phyloP scores from a whole-genome alignment of 768 basidiomycete genomes.

The Kwoniella pini region DNA sequence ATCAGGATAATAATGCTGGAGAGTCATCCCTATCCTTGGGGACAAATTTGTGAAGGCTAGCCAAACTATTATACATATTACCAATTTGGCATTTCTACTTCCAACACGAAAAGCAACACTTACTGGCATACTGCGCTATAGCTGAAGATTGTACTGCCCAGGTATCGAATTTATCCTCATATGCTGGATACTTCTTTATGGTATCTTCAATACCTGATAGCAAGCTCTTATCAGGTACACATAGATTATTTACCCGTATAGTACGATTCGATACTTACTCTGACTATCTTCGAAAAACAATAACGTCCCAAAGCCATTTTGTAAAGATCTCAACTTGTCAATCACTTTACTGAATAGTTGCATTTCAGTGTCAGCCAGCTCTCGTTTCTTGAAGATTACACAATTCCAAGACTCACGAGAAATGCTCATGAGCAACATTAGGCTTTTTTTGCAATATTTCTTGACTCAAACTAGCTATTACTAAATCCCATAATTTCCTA shows the following conservation, averaged over 20 bases:
- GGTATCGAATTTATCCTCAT: background rate
- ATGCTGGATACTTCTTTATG: constrained; percentile 2
- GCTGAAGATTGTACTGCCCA: constrained; percentile 15
- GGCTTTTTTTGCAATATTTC: constrained; percentile 7
- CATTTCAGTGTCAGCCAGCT: background rate
- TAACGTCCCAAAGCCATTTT: constrained; percentile 1
- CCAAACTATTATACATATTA: constrained; percentile 2
- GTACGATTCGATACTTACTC: too few species aligned
- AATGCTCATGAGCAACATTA: constrained; percentile 18
- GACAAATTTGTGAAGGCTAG: background rate
- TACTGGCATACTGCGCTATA: constrained; percentile 17
- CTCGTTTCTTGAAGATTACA: background rate
- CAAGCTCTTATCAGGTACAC: too few species aligned
- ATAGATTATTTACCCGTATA: background rate
- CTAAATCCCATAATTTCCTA: constrained; percentile 9
- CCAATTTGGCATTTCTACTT: too few species aligned
- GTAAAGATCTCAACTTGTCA: constrained; percentile 3
- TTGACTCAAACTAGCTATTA: background rate
- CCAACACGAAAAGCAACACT: background rate
- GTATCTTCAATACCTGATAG: background rate
- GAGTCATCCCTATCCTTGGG: background rate
- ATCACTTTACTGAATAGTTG: background rate
- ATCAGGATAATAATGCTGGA: constrained; percentile 15
- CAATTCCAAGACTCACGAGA: constrained; percentile 12
- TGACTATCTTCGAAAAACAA: constrained; percentile 17